Evolutionary conservation across 352 stramenopile genomes (phyloP).

Genomic region (Globisporangium spinosum): DNA sequence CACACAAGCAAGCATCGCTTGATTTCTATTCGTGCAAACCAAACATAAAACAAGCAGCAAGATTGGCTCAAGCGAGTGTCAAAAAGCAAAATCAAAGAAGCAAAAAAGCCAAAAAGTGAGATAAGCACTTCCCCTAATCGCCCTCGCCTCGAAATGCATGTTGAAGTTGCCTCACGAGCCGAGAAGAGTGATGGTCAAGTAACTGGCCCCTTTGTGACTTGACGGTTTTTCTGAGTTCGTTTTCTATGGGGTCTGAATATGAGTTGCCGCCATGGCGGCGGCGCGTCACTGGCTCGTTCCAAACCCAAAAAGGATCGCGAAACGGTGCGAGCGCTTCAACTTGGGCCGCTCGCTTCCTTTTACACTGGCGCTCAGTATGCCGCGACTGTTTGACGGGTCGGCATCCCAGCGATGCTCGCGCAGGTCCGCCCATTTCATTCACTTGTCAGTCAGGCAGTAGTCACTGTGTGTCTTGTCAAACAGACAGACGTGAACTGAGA

Average conservation of each 20-base stretch:
- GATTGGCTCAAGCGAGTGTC: neutral
- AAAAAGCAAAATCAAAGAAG: neutral
- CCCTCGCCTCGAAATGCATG: slow-evolving; percentile 6
- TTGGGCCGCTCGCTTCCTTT: neutral
- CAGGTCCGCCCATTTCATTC: neutral
- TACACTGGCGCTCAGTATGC: neutral
- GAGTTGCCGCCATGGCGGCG: slow-evolving; percentile 5
- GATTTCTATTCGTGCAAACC: neutral
- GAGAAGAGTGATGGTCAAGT: slow-evolving; percentile 3
- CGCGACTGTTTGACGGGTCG: neutral
- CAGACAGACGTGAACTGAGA: neutral
- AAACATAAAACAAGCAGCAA: neutral
- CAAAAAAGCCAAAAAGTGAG: neutral
- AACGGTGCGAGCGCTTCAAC: slow-evolving; percentile 2
- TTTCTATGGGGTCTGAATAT: neutral
- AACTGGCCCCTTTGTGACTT: neutral
- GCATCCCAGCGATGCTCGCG: too few relatives aligned
- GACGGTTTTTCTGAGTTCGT: neutral
- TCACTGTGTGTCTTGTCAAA: neutral
- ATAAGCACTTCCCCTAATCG: neutral
- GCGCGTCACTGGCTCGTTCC: slow-evolving; percentile 9
- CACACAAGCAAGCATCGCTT: neutral
- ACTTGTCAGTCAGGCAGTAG: neutral
- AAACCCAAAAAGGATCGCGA: neutral
- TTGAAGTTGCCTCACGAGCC: slow-evolving; percentile 10